Evolutionary conservation across 2,329 filamentous ascomycete species (phyloP).

Genomic region (Lachnellula arida): DNA sequence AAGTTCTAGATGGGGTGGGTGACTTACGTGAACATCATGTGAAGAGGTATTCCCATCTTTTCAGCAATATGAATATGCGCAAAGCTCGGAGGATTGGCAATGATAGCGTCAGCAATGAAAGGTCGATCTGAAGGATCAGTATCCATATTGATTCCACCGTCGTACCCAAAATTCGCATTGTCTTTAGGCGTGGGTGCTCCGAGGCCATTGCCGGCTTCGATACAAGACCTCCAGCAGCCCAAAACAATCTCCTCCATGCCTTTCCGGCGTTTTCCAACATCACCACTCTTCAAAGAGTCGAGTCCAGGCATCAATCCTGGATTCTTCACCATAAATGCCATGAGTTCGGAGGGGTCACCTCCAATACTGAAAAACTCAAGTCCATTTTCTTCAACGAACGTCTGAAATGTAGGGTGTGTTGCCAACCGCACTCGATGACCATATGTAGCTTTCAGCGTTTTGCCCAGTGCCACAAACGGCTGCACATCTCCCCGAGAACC

Average conservation of each 20-base stretch:
- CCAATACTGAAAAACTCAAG: conserved; percentile 74
- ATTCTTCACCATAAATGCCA: conserved; percentile 91
- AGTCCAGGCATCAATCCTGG: conserved; percentile 81
- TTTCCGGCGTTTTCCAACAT: conserved; percentile 67
- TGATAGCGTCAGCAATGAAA: conserved; percentile 80
- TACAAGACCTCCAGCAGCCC: conserved; percentile 83
- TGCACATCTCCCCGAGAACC: conserved; percentile 73
- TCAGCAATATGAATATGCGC: conserved; percentile 72
- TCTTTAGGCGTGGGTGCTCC: conserved; percentile 16
- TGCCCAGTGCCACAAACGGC: conserved; percentile 67
- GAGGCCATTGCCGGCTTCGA: conserved; percentile 67
- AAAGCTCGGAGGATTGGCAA: conserved; percentile 74
- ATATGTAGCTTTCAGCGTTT: conserved; percentile 58
- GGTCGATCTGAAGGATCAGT: conserved; percentile 40
- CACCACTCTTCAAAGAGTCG: conserved; percentile 69
- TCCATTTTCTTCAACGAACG: conserved; percentile 64
- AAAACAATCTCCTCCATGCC: conserved; percentile 76
- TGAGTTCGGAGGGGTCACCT: conserved; percentile 70
- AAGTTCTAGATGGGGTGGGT: not conserved
- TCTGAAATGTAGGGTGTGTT: conserved; percentile 64
- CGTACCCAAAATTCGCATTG: conserved; percentile 24
- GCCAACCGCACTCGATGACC: conserved; percentile 70
- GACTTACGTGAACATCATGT: conserved; percentile 85
- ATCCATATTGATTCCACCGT: conserved; percentile 33
- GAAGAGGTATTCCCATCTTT: conserved; percentile 68